Conservation (phyloP, 2,329 filamentous ascomycete species). For the Ceratocystis albifundus region DNA sequence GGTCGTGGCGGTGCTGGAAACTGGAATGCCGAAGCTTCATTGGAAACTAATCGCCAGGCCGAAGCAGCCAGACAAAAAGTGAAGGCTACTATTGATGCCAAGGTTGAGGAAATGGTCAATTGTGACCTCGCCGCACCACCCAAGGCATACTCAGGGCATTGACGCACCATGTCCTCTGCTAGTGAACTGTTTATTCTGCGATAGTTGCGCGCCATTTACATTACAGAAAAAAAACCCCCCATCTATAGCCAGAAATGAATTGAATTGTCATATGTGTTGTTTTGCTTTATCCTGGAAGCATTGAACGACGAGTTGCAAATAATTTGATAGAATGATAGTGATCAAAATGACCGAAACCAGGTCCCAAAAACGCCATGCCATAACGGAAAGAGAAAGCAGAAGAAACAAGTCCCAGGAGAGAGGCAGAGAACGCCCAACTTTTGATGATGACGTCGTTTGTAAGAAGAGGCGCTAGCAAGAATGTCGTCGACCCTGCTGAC, state of each 20-base stretch:
- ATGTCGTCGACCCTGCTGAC: neutral
- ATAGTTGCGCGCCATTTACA: neutral
- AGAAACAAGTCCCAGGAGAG: constrained; percentile 19
- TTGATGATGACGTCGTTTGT: constrained; percentile 11
- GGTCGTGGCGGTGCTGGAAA: constrained; percentile 45
- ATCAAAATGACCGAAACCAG: constrained; percentile 23
- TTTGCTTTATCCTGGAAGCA: constrained; percentile 8
- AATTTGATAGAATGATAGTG: constrained; percentile 22
- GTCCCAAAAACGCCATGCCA: constrained; percentile 23
- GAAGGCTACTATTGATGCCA: constrained; percentile 31
- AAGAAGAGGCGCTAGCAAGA: neutral
- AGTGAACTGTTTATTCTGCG: neutral
- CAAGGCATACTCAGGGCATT: constrained; percentile 29
- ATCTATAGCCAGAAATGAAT: too few species aligned
- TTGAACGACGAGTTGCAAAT: constrained; percentile 14
- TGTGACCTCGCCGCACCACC: constrained; percentile 33
- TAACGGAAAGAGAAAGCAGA: constrained; percentile 21
- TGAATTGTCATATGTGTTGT: neutral
- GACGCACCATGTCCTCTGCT: neutral
- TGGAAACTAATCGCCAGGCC: constrained; percentile 18
- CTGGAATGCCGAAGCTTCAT: constrained; percentile 29
- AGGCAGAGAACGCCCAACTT: constrained; percentile 13
- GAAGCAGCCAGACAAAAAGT: constrained; percentile 28
- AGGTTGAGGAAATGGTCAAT: constrained; percentile 35
- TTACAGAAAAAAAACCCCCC: too few species aligned